Base-by-base conservation (phyloP, 1,284 basidiomycete species). In the Boletus austroedulis region DNA sequence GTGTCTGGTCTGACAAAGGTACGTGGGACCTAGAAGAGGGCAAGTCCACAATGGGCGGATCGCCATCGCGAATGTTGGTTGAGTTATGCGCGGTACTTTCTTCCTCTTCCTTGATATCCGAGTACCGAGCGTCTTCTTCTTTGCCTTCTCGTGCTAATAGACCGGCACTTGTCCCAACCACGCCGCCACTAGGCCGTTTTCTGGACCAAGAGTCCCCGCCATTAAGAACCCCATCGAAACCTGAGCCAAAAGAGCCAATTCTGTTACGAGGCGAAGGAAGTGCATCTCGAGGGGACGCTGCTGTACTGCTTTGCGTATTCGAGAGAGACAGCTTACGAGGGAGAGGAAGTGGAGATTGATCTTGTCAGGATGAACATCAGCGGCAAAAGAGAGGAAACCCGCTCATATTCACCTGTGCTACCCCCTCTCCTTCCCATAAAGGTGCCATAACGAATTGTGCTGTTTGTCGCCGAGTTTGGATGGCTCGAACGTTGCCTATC, bases 281-380 rank as follows among this genome's bases (percentile, higher is more conserved):
- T 10, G 76, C 77, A 44, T 87, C 87, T 56, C 88, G 84, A 54
- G 87, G 81, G 47, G 84, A 83, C 50, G 58, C n/a, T 21, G 76
- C 66, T 19, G 78, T 66, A 21, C 80, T 74, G 36, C 78, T 76
- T 66, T 85, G 84, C 55, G 80, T 75, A 56, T 79, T 80, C 15
- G 88, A 86, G 64, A 89, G 68, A n/a, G 89, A 90, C 47, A 85
- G 78, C 71, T 89, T 90, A 40, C 88, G 81, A 50, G 86, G 83
- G 23, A 85, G 59, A 17, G 68, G 57, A 48, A 78, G 63, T 24
- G 80, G 73, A 38, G 77, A 70, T 70, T 79, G 82, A 67, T 85
- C 83, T 83, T 61, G 40, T 59, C 14, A 48, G 47, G 57, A 53
- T 32, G 26, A 41, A 51, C 26, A 36, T 73, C 28, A 66, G 62